A percentile compares a stretch with the other conserved stretches of the same genome.
Conservation (phyloP, 1,139 yeast genomes). For the Ogataea hybrid region DNA sequence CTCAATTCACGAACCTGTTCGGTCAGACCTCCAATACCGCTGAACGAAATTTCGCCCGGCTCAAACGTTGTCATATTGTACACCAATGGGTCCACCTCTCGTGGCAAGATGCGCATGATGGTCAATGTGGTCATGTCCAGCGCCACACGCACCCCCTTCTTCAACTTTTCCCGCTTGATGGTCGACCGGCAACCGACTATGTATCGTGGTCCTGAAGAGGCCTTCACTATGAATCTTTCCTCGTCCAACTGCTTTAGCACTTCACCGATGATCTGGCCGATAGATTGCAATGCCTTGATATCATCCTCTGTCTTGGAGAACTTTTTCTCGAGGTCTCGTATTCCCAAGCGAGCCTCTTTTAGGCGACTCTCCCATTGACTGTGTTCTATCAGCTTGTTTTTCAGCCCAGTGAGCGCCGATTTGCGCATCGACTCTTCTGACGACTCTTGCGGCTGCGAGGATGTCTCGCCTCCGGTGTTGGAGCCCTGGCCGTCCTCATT, state of each 20-base stretch:
- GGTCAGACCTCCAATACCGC: conserved; percentile 94
- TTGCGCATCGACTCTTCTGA: conserved; percentile 42
- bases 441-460: conserved; percentile 2
- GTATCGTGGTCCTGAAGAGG: conserved; percentile 96
- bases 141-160: conserved; percentile 95
- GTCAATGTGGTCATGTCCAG: conserved; percentile 97
- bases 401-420: conserved; percentile 75
- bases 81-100: conserved; percentile 98
- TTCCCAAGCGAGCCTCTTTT: conserved; percentile 78
- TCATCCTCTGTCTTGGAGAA: conserved; percentile 95
- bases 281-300: conserved; percentile 94
- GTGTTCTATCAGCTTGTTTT: conserved; percentile 86
- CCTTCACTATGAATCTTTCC: conserved; percentile 94
- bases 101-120: conserved; percentile 94
- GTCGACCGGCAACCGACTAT: conserved; percentile 97
- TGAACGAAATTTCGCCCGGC: conserved; percentile 94
- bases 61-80: conserved; percentile 98
- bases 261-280: conserved; percentile 97
- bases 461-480: not conserved
- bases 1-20: conserved; percentile 96
- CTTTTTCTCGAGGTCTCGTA: conserved; percentile 80
- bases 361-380: conserved; percentile 93
- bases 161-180: conserved; percentile 75
- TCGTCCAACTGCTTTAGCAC: conserved; percentile 94
- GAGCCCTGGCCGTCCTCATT: conserved; percentile 62